Percentiles rank a stretch among this genome's conserved stretches.
Conservation (phyloP, 805 yeast species). For the Blastobotrys peoriensis region DNA sequence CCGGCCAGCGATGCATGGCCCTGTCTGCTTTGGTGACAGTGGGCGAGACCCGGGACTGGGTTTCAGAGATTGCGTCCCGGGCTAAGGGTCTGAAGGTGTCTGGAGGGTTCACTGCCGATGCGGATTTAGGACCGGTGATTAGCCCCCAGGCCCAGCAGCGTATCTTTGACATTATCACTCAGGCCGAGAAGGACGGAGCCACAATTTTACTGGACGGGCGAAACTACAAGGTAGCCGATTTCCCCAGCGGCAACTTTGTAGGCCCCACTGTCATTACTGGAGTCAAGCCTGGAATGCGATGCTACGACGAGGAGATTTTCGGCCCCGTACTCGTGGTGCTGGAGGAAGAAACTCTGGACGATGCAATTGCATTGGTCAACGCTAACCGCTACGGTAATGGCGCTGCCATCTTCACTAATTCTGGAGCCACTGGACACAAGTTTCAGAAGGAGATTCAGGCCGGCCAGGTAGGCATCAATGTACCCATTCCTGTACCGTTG, state of each 20-base stretch:
- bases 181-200: constrained; percentile 59
- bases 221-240: constrained; percentile 41
- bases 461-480: constrained; percentile 74
- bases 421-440: constrained; percentile 65
- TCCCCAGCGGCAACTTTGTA: constrained; percentile 59
- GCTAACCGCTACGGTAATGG: constrained; percentile 65
- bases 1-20: constrained; percentile 82
- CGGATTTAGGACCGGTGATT: constrained; percentile 70
- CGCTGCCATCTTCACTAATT: constrained; percentile 59
- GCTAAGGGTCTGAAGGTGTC: constrained; percentile 55
- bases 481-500: constrained; percentile 75
- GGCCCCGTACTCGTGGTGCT: constrained; percentile 68
- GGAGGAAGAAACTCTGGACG: constrained; percentile 59
- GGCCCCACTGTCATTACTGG: constrained; percentile 62
- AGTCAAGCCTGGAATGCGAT: constrained; percentile 62
- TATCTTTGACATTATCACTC: constrained; percentile 51
- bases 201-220: constrained; percentile 60
- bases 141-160: constrained; percentile 51
- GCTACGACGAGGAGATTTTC: constrained; percentile 69
- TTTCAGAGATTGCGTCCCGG: constrained; percentile 49
- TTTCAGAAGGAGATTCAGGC: constrained; percentile 63
- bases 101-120: constrained; percentile 57
- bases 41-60: constrained; percentile 59
- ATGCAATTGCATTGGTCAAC: constrained; percentile 60
- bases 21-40: constrained; percentile 68